Evolutionary conservation across 2,329 filamentous ascomycete genomes (phyloP), one percentile per base, ranked within the genome.

Genomic region (Colletotrichum siamense): DNA sequence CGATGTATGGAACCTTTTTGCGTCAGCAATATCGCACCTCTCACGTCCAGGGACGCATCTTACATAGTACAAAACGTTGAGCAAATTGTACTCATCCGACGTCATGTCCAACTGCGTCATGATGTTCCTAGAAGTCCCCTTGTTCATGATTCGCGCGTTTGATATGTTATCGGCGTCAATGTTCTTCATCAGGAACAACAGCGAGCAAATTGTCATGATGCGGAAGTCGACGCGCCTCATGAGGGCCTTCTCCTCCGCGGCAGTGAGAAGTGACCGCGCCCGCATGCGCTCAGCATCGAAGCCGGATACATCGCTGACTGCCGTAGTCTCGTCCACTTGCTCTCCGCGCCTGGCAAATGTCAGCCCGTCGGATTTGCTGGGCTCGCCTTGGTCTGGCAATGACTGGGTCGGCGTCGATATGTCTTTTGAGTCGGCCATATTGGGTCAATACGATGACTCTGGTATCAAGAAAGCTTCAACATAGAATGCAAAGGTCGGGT

Each of bases 171-270:
- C 81, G 9, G 81, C 78, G 64, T 87, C 85, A 5, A 87, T 77
- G 16, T 85, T 85, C 71, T 87, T 87, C 68, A 87, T 83, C 71
- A 87, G 79, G 67, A 86, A 87, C 12, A 87, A 83, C 8, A 86
- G 71, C 1, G 85, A 85, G 64, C 84, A 82, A n/a, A 82, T 61
- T 2, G 79, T 79, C 71, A 82, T 80, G 8, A 82, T 78, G 9
- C 79, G 78, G 75, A 79, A 78, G 64, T 81, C 81, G 4, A 82
- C 78, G 4, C 79, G 71, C 44, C 81, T 69, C 59, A 82, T 67
- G 4, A 82, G 74, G 15, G 62, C 76, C 65, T 80, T 81, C 64
- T 81, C 81, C 65, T 81, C 79, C 4, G 79, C 80, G 2, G 79
- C 73, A 0, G 80, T 81, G 5, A 83, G 75, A 3, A 79, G 75